These are phyloP conservation scores for Petunia hybrid DNA, from an alignment of 305 asterid species.

Conservation along the genomic window DNA sequence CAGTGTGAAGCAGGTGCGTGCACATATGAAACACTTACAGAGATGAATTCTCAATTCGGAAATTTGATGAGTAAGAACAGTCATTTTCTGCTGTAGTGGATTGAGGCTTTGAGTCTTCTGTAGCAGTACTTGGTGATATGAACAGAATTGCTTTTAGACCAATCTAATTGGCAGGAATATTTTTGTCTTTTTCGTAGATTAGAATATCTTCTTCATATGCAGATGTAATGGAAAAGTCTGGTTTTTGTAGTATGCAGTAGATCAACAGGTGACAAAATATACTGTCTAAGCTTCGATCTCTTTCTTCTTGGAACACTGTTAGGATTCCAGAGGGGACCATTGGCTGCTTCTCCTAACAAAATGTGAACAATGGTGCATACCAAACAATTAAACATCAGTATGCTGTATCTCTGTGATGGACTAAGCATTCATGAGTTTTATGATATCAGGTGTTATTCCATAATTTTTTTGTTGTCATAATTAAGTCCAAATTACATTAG, in stretches of 20 bases:
- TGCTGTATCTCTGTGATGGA: too few species aligned
- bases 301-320: constrained; percentile 41
- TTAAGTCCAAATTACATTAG: background rate
- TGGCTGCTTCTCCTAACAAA: constrained; percentile 10
- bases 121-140: constrained; percentile 1
- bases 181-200: constrained; percentile 42
- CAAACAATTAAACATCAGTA: background rate
- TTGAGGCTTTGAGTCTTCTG: background rate
- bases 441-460: too few species aligned
- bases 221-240: background rate
- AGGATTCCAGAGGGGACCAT: constrained; percentile 39
- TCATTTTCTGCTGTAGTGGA: background rate
- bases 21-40: background rate
- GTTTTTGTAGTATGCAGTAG: constrained; percentile 17
- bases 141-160: constrained; percentile 53
- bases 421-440: too few species aligned
- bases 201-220: constrained; percentile 40
- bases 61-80: too few species aligned
- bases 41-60: too few species aligned
- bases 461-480: too few species aligned
- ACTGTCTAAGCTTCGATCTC: constrained; percentile 52
- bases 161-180: constrained; percentile 50
- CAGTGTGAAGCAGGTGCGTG: background rate
- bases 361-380: background rate
- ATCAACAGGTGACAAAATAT: constrained; percentile 45